Conservation (phyloP, 1,284 basidiomycete species). For the Singerocomus inundabilis region DNA sequence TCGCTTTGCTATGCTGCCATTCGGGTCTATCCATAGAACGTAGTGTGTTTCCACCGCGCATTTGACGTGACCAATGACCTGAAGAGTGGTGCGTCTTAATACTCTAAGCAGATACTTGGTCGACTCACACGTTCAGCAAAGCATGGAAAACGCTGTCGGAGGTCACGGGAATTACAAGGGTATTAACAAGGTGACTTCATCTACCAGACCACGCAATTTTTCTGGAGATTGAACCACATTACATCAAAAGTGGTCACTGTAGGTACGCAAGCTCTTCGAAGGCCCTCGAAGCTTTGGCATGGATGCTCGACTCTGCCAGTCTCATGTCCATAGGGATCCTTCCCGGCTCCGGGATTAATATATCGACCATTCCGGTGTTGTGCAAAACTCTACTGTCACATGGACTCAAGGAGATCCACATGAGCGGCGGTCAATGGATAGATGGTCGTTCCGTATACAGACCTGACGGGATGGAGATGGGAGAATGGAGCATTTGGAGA, state of each 20-base stretch:
- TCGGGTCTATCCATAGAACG: slow-evolving; percentile 1
- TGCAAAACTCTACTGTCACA: slow-evolving; percentile 49
- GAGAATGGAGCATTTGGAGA: slow-evolving; percentile 67
- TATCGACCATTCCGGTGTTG: slow-evolving; percentile 47
- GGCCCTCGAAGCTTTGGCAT: slow-evolving; percentile 45
- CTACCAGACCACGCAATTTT: background rate
- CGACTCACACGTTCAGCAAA: slow-evolving; percentile 26
- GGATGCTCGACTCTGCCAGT: slow-evolving; percentile 39
- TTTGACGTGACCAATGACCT: slow-evolving; percentile 71
- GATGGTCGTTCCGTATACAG: slow-evolving; percentile 51
- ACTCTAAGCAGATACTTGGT: background rate
- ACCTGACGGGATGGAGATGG: slow-evolving; percentile 68
- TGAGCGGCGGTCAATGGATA: slow-evolving; percentile 66
- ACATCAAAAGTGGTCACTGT: slow-evolving; percentile 48
- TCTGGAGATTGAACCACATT: slow-evolving; percentile 2
- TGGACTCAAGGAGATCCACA: slow-evolving; percentile 64
- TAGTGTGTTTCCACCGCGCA: slow-evolving; percentile 82
- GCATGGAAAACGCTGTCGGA: slow-evolving; percentile 53
- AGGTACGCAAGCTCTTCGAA: slow-evolving; percentile 35
- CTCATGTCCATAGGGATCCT: slow-evolving; percentile 48
- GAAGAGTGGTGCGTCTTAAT: slow-evolving; percentile 44
- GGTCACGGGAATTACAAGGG: slow-evolving; percentile 65
- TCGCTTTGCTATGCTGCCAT: background rate
- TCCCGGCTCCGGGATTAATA: slow-evolving; percentile 71
- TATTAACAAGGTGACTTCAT: slow-evolving; percentile 64